Conservation (phyloP, 257 asterid species). For the Cruciata laevipes region DNA sequence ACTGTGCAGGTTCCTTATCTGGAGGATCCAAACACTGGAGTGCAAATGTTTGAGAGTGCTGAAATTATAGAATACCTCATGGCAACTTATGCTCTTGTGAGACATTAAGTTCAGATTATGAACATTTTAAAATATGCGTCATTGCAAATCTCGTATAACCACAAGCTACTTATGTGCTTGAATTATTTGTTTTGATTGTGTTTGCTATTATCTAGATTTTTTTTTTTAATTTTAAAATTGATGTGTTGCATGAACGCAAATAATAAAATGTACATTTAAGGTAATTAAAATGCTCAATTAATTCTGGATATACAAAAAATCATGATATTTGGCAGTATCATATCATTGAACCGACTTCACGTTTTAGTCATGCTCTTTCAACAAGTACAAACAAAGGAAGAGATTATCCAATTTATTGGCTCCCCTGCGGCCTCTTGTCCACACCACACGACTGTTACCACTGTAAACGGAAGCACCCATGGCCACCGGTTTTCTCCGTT, state of each 20-base stretch:
- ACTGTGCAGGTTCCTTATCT: constrained; percentile 70
- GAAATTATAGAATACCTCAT: constrained; percentile 70
- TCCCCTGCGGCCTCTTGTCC: neutral
- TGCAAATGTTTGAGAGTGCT: constrained; percentile 95
- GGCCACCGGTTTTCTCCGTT: constrained; percentile 59
- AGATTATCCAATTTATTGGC: neutral
- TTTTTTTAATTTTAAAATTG: too few species aligned
- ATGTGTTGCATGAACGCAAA: neutral
- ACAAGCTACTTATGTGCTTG: too few species aligned
- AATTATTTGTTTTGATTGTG: too few species aligned
- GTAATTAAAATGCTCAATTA: neutral
- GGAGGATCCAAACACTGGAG: constrained; percentile 91
- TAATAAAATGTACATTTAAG: too few species aligned
- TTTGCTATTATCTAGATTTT: neutral
- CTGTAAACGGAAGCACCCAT: constrained; percentile 17
- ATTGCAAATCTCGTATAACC: too few species aligned
- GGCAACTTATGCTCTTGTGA: constrained; percentile 72
- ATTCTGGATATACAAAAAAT: neutral
- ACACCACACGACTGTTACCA: neutral
- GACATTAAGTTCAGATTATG: neutral
- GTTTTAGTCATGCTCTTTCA: neutral
- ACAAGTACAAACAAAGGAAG: neutral
- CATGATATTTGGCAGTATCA: neutral
- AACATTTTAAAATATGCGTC: too few species aligned
- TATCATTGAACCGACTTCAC: neutral